Conservation (phyloP, 2,329 filamentous ascomycete species). For the Neocatenulostroma microsporum region DNA sequence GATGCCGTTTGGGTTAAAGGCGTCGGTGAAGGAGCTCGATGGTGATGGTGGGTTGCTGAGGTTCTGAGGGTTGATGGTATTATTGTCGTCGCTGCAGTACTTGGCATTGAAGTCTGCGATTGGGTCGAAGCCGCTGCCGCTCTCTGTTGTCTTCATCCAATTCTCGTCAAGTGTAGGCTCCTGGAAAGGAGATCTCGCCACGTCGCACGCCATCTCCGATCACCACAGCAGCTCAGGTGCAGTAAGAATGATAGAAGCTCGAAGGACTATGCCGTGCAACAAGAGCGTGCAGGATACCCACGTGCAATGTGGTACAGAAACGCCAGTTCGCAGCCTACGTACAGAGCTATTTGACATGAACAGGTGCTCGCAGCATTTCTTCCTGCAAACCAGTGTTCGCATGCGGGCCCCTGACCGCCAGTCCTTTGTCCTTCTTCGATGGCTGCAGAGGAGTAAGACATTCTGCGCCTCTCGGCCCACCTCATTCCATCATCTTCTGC, state of each 20-base stretch:
- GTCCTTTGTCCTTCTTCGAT: constrained; percentile 8
- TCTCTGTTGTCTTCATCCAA: constrained; percentile 3
- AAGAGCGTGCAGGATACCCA: neutral
- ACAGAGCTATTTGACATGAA: neutral
- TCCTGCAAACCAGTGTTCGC: constrained; percentile 13
- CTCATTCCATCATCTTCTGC: neutral
- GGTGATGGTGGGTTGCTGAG: constrained; percentile 9
- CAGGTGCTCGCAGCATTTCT: constrained; percentile 1
- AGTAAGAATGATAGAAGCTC: neutral
- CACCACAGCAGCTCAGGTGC: no score
- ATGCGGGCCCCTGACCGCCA: constrained; percentile 6
- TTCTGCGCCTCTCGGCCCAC: neutral
- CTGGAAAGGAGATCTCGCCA: constrained; percentile 6
- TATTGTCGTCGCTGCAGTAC: constrained; percentile 1
- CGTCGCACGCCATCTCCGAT: constrained; percentile 10
- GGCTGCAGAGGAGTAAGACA: constrained; percentile 9
- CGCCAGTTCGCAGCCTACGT: neutral
- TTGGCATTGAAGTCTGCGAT: constrained; percentile 13
- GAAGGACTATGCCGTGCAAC: constrained; percentile 1
- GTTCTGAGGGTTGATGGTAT: constrained; percentile 4
- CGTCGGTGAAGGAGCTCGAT: constrained; percentile 2
- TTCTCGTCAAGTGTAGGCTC: constrained; percentile 2
- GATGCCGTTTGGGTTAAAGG: constrained; percentile 3
- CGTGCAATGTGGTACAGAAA: constrained; percentile 1
- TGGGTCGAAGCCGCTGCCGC: constrained; percentile 4